Evolutionary conservation across 352 stramenopile genomes (phyloP), one percentile per base, ranked within the genome.

Genomic region (Discostella stelligera): DNA sequence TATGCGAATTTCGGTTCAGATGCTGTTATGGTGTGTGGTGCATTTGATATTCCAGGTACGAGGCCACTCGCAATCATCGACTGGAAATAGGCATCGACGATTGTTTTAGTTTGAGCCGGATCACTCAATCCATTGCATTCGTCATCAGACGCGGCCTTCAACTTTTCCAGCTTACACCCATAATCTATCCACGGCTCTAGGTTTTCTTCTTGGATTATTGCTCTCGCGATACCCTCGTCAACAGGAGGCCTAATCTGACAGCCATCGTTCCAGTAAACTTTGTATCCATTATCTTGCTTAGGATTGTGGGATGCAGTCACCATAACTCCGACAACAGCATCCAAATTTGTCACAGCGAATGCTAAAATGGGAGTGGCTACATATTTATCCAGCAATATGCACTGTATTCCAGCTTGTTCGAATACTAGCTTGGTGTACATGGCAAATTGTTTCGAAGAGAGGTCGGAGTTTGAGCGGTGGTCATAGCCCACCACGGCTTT

Each of bases 251-350:
- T 98, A 78, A 99, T 99, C 87, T 99, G 97, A 80, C 94, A 96
- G 48, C 94, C 97, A 82, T 92, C 78, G 13, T 53, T 82, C 72
- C 84, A 90, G 77, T 92, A 94, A 14, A 94, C 93, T 81, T 99
- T 99, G 90, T 98, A 99, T 44, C 97, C 97, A 86, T 98, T 95
- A 90, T 99, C 97, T 6, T 89, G 85, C 83, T 98, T 98, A 7
- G 97, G 97, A 90, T 99, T 99, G 86, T 99, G 97, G 60, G 95
- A 98, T 18, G 97, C 97, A 23, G 88, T 93, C 0, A 93, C 79
- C 87, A 93, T 93, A 27, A 93, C 85, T 18, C 88, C 89, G 49
- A 84, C 74, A 23, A 68, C 69, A 9, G 83, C 82, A 54, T 77
- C 71, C 1, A 87, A 23, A 49, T 80, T 77, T 7, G 64, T 66